These are phyloP conservation scores for Paspalum notatum DNA, from an alignment of 176 grass and related monocot species.

Conservation along the genomic window DNA sequence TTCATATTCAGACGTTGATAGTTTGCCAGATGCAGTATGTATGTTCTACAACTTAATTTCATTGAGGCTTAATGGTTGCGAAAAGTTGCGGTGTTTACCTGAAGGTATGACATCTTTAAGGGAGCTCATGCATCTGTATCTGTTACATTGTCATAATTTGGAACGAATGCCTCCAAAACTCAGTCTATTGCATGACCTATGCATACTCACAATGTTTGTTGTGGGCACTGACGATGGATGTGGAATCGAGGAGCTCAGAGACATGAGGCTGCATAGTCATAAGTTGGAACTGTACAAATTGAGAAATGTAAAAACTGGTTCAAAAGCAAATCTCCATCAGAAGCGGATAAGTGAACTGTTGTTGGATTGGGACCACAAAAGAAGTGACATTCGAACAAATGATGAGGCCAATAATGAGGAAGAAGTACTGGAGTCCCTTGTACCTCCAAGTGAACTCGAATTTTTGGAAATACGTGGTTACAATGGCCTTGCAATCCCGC, in stretches of 20 bases:
- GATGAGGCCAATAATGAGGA: not conserved
- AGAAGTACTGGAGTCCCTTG: not conserved
- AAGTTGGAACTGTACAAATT: constrained; percentile 8
- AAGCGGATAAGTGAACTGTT: not conserved
- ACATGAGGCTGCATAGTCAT: not conserved
- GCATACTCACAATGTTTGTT: constrained; percentile 12
- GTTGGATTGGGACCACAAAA: not conserved
- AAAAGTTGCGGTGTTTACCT: accelerated
- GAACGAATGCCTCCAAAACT: constrained; percentile 9
- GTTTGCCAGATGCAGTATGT: not conserved
- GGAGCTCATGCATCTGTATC: constrained; percentile 21
- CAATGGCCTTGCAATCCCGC: not conserved
- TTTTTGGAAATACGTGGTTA: not conserved
- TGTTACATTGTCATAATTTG: not conserved
- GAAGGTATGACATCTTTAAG: not conserved
- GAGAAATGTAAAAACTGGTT: not conserved
- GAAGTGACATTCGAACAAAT: accelerated
- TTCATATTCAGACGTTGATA: accelerated
- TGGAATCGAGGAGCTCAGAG: constrained; percentile 22
- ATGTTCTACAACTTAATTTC: constrained; percentile 8
- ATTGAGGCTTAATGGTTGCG: not conserved
- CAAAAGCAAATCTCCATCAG: not conserved
- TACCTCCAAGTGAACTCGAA: not conserved
- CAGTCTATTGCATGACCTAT: not conserved
- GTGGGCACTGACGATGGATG: not conserved